A percentile compares a stretch with the other conserved stretches of the same genome.
phyloP scores from a whole-genome alignment of 345 rosid species.

The Capsella bursapastoris region DNA sequence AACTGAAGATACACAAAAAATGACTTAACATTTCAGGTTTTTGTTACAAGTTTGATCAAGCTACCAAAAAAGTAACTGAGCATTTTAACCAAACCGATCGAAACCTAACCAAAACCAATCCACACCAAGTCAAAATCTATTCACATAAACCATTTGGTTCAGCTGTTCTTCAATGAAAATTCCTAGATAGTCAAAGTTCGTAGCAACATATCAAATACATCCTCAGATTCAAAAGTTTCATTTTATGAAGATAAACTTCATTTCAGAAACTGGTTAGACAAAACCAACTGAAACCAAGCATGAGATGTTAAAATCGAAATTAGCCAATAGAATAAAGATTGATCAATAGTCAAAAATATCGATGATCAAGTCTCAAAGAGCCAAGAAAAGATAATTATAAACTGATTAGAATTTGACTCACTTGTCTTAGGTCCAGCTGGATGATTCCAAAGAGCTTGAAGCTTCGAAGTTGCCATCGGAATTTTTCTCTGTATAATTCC shows the following conservation, averaged over 20 bases:
- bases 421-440: slow-evolving; percentile 97
- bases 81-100: background rate
- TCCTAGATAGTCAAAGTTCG: background rate
- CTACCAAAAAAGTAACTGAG: background rate
- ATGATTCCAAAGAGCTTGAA: slow-evolving; percentile 90
- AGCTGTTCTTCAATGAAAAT: background rate
- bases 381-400: background rate
- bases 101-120: background rate
- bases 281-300: background rate
- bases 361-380: slow-evolving; percentile 25
- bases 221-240: background rate
- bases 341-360: background rate
- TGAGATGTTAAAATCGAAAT: background rate
- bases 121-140: background rate
- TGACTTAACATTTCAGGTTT: background rate
- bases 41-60: background rate
- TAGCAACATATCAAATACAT: background rate
- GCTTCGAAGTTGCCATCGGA: slow-evolving; percentile 60
- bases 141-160: background rate
- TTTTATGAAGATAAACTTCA: background rate
- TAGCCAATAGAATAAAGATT: background rate
- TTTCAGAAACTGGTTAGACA: background rate
- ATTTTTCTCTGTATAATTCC: background rate
- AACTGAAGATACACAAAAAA: slow-evolving; percentile 50
- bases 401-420: slow-evolving; percentile 42